Evolutionary conservation across 768 basidiomycete species (phyloP).

Genomic region (Melanogaster broomeanus): DNA sequence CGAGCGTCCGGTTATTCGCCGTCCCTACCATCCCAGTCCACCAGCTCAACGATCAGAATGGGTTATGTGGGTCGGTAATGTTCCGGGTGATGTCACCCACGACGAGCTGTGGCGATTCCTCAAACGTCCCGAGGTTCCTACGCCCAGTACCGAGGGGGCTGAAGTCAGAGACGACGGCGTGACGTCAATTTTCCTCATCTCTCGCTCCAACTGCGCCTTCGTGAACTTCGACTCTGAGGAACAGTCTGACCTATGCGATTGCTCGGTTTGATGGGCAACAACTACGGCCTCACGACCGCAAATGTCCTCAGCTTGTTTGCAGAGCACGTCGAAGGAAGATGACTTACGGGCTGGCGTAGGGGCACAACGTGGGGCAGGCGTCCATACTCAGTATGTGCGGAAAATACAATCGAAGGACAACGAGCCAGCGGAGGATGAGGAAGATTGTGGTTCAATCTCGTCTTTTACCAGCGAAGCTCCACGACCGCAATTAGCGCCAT

Average conservation of each 20-base stretch:
- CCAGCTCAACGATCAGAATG: constrained; percentile 80
- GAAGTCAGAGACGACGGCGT: constrained; percentile 50
- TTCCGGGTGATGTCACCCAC: constrained; percentile 78
- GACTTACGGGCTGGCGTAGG: constrained; percentile 90
- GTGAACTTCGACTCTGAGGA: constrained; percentile 77
- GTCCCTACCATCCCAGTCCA: constrained; percentile 68
- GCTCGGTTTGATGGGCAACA: constrained; percentile 68
- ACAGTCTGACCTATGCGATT: constrained; percentile 68
- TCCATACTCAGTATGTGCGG: constrained; percentile 83
- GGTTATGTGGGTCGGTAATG: constrained; percentile 98
- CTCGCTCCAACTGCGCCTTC: constrained; percentile 94
- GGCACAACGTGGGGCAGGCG: constrained; percentile 81
- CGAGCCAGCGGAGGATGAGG: constrained; percentile 17
- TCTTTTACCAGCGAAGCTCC: constrained; percentile 5
- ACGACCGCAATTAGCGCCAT: constrained; percentile 27
- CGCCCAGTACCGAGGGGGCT: constrained; percentile 1
- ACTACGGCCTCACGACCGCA: constrained; percentile 67
- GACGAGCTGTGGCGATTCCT: constrained; percentile 90
- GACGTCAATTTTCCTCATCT: constrained; percentile 86
- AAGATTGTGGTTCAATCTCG: not conserved
- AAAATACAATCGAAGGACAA: constrained; percentile 49
- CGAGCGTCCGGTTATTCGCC: constrained; percentile 43
- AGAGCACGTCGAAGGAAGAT: constrained; percentile 80
- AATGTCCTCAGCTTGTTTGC: constrained; percentile 81
- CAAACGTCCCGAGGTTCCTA: constrained; percentile 36